Base-by-base conservation (phyloP, 768 basidiomycete genomes). In the Tricholoma saponaceum region DNA sequence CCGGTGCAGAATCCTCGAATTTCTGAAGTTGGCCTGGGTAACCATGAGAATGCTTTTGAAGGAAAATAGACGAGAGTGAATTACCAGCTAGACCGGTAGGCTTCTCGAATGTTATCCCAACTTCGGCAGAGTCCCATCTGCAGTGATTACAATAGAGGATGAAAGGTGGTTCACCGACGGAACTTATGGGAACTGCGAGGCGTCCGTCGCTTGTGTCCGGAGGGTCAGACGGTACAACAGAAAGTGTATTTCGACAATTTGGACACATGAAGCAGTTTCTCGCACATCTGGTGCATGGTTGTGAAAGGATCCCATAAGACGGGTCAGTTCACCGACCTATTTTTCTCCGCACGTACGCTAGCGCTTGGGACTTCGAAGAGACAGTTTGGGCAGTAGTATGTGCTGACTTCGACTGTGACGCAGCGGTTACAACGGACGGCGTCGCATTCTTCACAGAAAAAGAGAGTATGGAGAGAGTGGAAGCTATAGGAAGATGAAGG, bases 401-500 rank as follows among this genome's bases (percentile, higher is more conserved):
- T 92, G 69, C 92, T 91, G 69, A 98, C 90, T 83, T 99, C 97
- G 44, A 93, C 78, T 7, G 87, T 82, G 2, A 96, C 92, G 65
- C 97, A 99, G 61, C 87, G 83, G 69, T 97, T 91, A 68, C 97
- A 99, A 56, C 95, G 79, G 44, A 99, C 83, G 1, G 91, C 89
- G 71, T 98, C 96, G 72, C 97, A 99, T 81, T 98, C 96, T 72
- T 98, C 95, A 71, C 97, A 99, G 70, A 98, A 98, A 72, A 93
- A 97, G 7, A 99, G 84, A 26, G 81, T 82, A 65, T 92, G 83
- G 2, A 98, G 81, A 5, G 88, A 82, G 64, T 95, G 92, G 68
- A 95, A 92, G 63, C 84, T 87, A 64, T 86, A 82, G 0, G 86
- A 83, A 0, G 94, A 92, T 0, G 94, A 92, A 1, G 83, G 75